A percentile compares a stretch with the other conserved stretches of the same genome.
phyloP scores from a whole-genome alignment of 805 yeast species.

The Debaryomyces hansenii region DNA sequence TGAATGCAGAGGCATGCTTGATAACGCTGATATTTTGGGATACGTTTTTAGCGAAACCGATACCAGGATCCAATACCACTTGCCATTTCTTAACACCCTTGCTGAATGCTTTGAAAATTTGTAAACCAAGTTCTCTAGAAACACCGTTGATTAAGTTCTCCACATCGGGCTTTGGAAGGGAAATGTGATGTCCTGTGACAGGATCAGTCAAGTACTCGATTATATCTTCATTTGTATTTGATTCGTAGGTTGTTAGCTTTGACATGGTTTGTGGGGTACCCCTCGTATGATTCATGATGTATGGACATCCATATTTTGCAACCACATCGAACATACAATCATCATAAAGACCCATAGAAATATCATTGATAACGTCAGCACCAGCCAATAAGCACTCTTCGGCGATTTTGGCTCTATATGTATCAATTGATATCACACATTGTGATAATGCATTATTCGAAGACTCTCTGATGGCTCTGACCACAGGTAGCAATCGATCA shows the following conservation, averaged over 20 bases:
- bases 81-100: constrained; percentile 87
- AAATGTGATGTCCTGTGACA: constrained; percentile 20
- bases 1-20: constrained; percentile 47
- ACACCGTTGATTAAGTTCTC: constrained; percentile 53
- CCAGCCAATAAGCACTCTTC: constrained; percentile 66
- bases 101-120: constrained; percentile 54
- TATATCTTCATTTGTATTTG: constrained; percentile 34
- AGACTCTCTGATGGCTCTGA: constrained; percentile 56
- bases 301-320: constrained; percentile 71
- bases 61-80: constrained; percentile 87
- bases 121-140: constrained; percentile 61
- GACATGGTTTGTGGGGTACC: constrained; percentile 81
- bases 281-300: constrained; percentile 80
- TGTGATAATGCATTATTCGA: constrained; percentile 32
- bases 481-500: constrained; percentile 66
- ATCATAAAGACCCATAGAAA: constrained; percentile 79
- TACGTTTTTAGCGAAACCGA: constrained; percentile 91
- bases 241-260: constrained; percentile 52
- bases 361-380: constrained; percentile 90
- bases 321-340: constrained; percentile 62
- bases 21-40: constrained; percentile 69
- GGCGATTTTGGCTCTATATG: constrained; percentile 80
- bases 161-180: constrained; percentile 16
- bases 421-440: constrained; percentile 77
- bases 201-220: constrained; percentile 37